Conservation (phyloP, 169 alveolate species). For the Toxoplasma gondii region DNA sequence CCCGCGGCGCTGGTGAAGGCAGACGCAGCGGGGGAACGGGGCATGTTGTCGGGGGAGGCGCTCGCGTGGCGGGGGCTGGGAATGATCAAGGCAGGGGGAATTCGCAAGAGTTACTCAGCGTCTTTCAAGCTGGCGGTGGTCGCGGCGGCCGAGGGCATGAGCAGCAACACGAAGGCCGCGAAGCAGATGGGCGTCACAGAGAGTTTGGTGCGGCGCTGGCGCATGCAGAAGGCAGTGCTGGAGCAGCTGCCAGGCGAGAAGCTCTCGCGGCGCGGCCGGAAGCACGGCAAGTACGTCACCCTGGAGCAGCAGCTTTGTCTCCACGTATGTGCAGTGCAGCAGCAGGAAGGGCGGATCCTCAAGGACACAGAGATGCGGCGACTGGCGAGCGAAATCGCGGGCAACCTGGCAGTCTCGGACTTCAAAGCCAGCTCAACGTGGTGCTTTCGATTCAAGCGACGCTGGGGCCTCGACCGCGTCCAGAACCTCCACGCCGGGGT, state of each 20-base stretch:
- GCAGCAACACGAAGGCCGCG: constrained; percentile 49
- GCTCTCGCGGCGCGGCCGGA: constrained; percentile 42
- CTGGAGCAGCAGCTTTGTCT: constrained; percentile 31
- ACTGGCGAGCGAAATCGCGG: constrained; percentile 23
- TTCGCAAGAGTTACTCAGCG: constrained; percentile 27
- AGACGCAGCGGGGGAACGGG: not conserved
- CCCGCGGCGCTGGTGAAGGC: not conserved
- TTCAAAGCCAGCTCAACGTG: constrained; percentile 41
- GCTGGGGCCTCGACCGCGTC: constrained; percentile 39
- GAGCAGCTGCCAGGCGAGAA: constrained; percentile 47
- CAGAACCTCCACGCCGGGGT: not conserved
- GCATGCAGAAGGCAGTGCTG: constrained; percentile 32
- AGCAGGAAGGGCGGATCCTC: constrained; percentile 34
- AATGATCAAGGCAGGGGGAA: constrained; percentile 4
- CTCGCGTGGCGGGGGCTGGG: constrained; percentile 25
- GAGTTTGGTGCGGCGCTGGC: constrained; percentile 45
- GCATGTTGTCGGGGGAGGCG: constrained; percentile 5
- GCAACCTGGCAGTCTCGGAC: not conserved
- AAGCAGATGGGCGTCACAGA: constrained; percentile 40
- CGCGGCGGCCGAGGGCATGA: constrained; percentile 40
- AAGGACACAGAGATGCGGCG: constrained; percentile 34
- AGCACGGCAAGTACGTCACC: constrained; percentile 34
- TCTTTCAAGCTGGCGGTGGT: constrained; percentile 38
- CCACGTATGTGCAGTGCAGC: constrained; percentile 42
- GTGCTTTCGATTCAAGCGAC: constrained; percentile 44